Evolutionary conservation across 768 basidiomycete species (phyloP).

Genomic region (Rhizopogon salebrosus): DNA sequence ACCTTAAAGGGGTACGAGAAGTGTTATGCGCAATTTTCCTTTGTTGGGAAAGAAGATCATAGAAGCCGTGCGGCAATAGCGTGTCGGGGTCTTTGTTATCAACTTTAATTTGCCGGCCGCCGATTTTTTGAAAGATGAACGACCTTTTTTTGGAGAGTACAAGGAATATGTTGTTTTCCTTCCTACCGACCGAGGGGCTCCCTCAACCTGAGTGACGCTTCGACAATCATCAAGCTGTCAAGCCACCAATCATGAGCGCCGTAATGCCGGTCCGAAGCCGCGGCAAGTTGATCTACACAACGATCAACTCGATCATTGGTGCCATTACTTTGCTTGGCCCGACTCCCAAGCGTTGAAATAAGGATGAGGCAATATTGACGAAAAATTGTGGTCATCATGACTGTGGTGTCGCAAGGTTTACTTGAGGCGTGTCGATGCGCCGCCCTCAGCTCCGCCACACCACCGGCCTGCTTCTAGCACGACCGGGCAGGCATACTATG

Average conservation of each 20-base stretch:
- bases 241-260: no score
- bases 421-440: background rate
- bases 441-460: background rate
- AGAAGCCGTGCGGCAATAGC: background rate
- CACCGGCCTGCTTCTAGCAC: background rate
- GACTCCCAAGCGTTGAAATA: no score
- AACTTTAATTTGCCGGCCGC: background rate
- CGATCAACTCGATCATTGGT: no score
- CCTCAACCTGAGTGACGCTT: no score
- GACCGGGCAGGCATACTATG: background rate
- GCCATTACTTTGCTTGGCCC: no score
- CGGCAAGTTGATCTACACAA: no score
- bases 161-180: background rate
- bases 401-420: background rate
- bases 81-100: background rate
- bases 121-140: background rate
- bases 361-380: no score
- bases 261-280: no score
- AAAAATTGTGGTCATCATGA: no score
- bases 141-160: background rate
- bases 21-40: background rate
- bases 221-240: no score
- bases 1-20: background rate
- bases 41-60: background rate
- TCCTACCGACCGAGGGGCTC: background rate